Conservation (phyloP, 768 basidiomycete species). For the Amanita brunnescens region DNA sequence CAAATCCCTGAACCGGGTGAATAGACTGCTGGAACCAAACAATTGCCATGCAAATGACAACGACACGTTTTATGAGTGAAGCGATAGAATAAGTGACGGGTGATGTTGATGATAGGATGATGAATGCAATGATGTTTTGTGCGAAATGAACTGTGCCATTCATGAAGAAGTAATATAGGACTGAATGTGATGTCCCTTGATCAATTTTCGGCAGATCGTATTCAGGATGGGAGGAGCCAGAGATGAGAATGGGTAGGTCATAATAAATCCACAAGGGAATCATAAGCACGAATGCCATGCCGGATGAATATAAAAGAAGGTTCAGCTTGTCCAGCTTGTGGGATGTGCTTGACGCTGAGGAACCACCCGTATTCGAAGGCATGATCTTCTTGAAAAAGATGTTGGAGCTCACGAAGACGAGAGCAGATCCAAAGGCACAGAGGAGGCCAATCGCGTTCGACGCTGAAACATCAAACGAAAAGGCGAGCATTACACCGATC, state of each 20-base stretch:
- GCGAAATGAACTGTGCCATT: constrained; percentile 96
- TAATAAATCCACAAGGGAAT: constrained; percentile 90
- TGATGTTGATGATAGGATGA: constrained; percentile 91
- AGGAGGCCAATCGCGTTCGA: constrained; percentile 84
- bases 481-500: constrained; percentile 94
- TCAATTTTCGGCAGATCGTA: constrained; percentile 33
- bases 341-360: constrained; percentile 25
- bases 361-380: constrained; percentile 48
- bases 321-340: constrained; percentile 97
- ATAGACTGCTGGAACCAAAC: constrained; percentile 91
- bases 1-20: constrained; percentile 75
- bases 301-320: constrained; percentile 86
- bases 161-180: constrained; percentile 78
- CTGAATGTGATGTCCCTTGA: constrained; percentile 46
- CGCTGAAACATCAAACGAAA: constrained; percentile 84
- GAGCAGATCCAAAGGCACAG: constrained; percentile 92
- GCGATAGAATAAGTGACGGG: constrained; percentile 99
- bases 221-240: constrained; percentile 31
- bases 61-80: constrained; percentile 94
- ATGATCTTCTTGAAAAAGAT: constrained; percentile 99
- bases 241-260: constrained; percentile 67
- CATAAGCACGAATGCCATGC: constrained; percentile 94
- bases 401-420: constrained; percentile 96
- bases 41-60: constrained; percentile 96
- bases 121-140: constrained; percentile 96